A percentile compares a stretch with the other conserved stretches of the same genome.
These are phyloP conservation scores for Starmerella riodocensis DNA, from an alignment of 805 yeast species.

Conservation along the genomic window DNA sequence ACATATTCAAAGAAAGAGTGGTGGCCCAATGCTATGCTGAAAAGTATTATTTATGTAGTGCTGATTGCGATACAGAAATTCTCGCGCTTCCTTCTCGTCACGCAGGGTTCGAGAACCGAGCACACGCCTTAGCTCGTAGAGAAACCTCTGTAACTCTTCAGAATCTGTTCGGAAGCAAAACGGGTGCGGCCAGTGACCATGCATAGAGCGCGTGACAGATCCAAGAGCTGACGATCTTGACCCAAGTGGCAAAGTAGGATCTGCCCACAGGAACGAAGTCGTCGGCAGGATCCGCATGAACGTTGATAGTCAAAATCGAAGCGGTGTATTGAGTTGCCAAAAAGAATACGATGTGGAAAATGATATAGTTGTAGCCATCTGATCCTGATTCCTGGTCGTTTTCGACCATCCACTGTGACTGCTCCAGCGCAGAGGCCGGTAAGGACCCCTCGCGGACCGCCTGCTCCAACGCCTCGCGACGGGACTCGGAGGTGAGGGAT, in stretches of 20 bases:
- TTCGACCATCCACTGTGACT: conserved; percentile 47
- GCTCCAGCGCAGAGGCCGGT: conserved; percentile 81
- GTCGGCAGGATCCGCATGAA: conserved; percentile 67
- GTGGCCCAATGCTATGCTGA: too few species aligned
- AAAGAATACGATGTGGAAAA: conserved; percentile 84
- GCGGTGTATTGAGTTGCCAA: conserved; percentile 96
- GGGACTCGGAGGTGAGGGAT: conserved; percentile 18
- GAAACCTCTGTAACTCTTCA: too few species aligned
- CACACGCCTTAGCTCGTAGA: too few species aligned
- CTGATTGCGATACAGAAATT: too few species aligned
- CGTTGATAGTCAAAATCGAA: conserved; percentile 81
- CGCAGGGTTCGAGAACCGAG: too few species aligned
- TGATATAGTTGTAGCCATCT: conserved; percentile 23
- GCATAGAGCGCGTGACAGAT: conserved; percentile 71
- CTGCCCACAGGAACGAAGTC: conserved; percentile 94
- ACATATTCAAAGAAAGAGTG: too few species aligned
- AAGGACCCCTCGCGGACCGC: conserved; percentile 95
- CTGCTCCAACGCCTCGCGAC: conserved; percentile 76
- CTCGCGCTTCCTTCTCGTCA: too few species aligned
- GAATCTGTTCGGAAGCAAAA: conserved; percentile 80
- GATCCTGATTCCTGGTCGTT: conserved; percentile 21
- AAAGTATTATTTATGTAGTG: too few species aligned
- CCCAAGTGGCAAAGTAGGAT: conserved; percentile 91
- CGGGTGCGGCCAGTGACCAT: conserved; percentile 90
- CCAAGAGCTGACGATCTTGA: conserved; percentile 86